Evolutionary conservation across 176 grass and related monocot genomes (phyloP), one percentile per base, ranked within the genome.

Genomic region (Oryza rufipogon): DNA sequence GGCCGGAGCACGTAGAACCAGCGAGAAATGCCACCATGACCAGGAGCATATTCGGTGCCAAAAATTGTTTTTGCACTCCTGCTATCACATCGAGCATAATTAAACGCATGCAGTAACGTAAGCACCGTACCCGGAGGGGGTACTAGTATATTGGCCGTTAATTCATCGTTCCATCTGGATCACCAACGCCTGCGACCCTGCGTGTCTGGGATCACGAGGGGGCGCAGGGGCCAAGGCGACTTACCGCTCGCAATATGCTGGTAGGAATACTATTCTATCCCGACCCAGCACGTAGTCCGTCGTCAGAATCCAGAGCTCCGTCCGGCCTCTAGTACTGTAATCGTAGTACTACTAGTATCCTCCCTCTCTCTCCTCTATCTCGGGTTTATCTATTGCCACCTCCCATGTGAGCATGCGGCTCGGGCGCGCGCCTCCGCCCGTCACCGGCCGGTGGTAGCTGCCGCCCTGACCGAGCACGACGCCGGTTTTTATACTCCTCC

Each of bases 171-270:
- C 87, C 89, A 84, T 92, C 56, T 92, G 89, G 90, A 92, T 94
- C 79, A 11, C 72, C 85, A 66, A 81, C 79, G 28, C 74, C 87
- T 66, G 38, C 58, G 54, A 58, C 54, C 47, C 73, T 68, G 67
- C 68, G 88, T 79, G 89, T 75, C 87, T 88, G 85, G 87, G 92
- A 90, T 97, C 90, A 86, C 90, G 95, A 89, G 95, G 87, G 87
- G 81, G 71, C 90, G 69, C 86, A n/a, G 77, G 38, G 73, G 38
- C 60, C 83, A 64, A 89, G 47, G 92, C 77, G 20, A 49, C 68
- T 81, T 81, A 54, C 56, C 58, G n/a, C 20, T 63, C 74, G 71
- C 48, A 23, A 66, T 66, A 74, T 25, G 58, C n/a, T 9, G 73
- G 61, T 45, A 36, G 9, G 3, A n/a, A 6, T 10, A 28, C 7